Conservation (phyloP, 352 stramenopile species). For the Phytophthora europaea region DNA sequence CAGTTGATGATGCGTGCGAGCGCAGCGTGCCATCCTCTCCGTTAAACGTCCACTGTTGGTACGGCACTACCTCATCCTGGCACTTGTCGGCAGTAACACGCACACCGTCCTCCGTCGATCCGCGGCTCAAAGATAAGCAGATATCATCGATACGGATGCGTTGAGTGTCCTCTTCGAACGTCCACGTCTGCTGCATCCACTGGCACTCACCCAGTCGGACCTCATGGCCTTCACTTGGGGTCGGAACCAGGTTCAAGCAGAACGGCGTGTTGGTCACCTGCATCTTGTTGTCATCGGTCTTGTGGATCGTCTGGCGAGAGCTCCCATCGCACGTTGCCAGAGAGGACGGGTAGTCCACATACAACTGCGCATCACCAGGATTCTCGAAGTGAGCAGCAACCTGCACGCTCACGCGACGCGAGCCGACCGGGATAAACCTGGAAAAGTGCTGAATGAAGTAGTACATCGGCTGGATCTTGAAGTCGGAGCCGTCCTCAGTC, state of each 20-base stretch:
- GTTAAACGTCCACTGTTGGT: conserved; percentile 72
- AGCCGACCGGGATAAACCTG: conserved; percentile 80
- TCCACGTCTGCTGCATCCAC: conserved; percentile 73
- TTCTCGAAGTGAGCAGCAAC: conserved; percentile 62
- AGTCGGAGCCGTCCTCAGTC: conserved; percentile 62
- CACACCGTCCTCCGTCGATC: conserved; percentile 54
- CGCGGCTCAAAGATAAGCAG: conserved; percentile 74
- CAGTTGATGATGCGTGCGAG: conserved; percentile 35
- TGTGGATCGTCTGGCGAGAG: conserved; percentile 62
- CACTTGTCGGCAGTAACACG: conserved; percentile 60
- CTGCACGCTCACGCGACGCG: conserved; percentile 60
- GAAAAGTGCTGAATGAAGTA: conserved; percentile 93
- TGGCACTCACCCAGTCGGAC: conserved; percentile 71
- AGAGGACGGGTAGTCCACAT: conserved; percentile 58
- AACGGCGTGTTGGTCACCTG: conserved; percentile 63
- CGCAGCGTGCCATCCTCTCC: conserved; percentile 54
- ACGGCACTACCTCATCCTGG: conserved; percentile 25
- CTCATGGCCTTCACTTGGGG: conserved; percentile 55
- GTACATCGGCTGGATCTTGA: conserved; percentile 87
- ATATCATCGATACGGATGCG: conserved; percentile 60
- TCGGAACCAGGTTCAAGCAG: conserved; percentile 61
- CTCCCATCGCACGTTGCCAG: conserved; percentile 67
- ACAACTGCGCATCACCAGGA: conserved; percentile 68
- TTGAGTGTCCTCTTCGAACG: conserved; percentile 49
- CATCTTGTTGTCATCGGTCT: conserved; percentile 70